Percentiles rank a stretch among this genome's conserved stretches.
These are phyloP conservation scores for Microcyclosporella mali DNA, from an alignment of 2,329 filamentous ascomycete species.

Conservation along the genomic window DNA sequence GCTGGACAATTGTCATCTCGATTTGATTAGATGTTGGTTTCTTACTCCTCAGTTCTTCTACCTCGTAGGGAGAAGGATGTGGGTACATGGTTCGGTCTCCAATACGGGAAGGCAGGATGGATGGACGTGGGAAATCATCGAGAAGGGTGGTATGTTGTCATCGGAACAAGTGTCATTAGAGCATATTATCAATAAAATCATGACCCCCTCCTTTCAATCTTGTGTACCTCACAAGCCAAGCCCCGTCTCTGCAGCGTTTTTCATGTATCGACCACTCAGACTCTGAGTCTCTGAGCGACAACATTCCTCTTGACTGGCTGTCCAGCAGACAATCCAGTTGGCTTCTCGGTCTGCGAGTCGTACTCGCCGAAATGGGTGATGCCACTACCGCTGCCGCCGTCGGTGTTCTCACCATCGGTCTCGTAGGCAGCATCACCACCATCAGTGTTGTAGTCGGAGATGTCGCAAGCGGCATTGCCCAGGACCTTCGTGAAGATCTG, in stretches of 20 bases:
- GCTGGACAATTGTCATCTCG: too few species aligned
- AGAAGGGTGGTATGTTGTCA: too few species aligned
- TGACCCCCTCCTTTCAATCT: not conserved
- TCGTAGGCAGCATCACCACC: slow-evolving; percentile 5
- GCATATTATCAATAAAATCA: not conserved
- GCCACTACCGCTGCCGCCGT: slow-evolving; percentile 14
- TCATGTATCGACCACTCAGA: too few species aligned
- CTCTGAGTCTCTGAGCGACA: too few species aligned
- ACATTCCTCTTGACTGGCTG: not conserved
- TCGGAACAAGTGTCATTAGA: too few species aligned
- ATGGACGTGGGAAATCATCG: too few species aligned
- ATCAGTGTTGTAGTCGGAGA: slow-evolving; percentile 6
- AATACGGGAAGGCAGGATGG: too few species aligned
- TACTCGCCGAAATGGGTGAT: slow-evolving; percentile 15
- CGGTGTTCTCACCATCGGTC: slow-evolving; percentile 6
- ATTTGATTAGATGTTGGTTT: too few species aligned
- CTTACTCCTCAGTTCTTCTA: too few species aligned
- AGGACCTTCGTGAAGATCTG: slow-evolving; percentile 11
- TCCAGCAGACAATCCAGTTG: slow-evolving; percentile 10
- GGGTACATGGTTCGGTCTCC: too few species aligned
- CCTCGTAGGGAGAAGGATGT: too few species aligned
- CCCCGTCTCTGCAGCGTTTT: too few species aligned
- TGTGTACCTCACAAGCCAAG: not conserved
- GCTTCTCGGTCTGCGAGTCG: slow-evolving; percentile 12
- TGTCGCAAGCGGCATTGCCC: slow-evolving; percentile 8